phyloP scores from a whole-genome alignment of 2,329 filamentous ascomycete species.

The Xylaria arbuscula region DNA sequence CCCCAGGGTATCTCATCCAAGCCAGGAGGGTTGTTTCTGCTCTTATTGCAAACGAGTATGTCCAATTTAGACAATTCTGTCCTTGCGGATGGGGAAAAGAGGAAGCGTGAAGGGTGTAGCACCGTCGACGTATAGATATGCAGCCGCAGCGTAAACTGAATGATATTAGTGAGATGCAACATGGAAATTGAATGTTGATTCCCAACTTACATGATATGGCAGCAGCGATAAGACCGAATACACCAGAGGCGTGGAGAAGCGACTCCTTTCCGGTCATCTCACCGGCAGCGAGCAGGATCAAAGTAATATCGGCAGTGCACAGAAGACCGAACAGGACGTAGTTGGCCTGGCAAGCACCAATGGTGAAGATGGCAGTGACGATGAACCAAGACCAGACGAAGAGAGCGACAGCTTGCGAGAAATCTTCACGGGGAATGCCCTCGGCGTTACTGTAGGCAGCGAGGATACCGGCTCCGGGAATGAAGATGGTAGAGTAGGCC shows the following conservation, averaged over 20 bases:
- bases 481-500: conserved; percentile 54
- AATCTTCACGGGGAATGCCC: conserved; percentile 43
- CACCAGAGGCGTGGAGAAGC: conserved; percentile 41
- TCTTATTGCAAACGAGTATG: background rate
- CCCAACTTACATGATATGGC: conserved; percentile 41
- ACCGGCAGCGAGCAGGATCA: conserved; percentile 43
- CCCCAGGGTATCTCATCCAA: conserved; percentile 25
- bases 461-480: conserved; percentile 53
- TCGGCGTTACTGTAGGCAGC: conserved; percentile 51
- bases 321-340: conserved; percentile 41
- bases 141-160: conserved; percentile 40
- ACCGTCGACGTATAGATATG: conserved; percentile 42
- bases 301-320: conserved; percentile 41
- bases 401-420: conserved; percentile 45
- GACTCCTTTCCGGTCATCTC: conserved; percentile 39
- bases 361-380: conserved; percentile 45
- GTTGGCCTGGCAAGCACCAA: conserved; percentile 44
- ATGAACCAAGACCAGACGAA: conserved; percentile 48
- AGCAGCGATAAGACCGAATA: conserved; percentile 42
- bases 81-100: conserved; percentile 43
- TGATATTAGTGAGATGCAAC: conserved; percentile 19
- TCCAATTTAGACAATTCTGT: conserved; percentile 38
- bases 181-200: too few relatives aligned
- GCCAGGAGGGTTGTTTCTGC: conserved; percentile 1
- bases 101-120: conserved; percentile 42